These are phyloP conservation scores for Opeltia flavorubescens DNA, from an alignment of 495 filamentous ascomycete species.

Conservation along the genomic window DNA sequence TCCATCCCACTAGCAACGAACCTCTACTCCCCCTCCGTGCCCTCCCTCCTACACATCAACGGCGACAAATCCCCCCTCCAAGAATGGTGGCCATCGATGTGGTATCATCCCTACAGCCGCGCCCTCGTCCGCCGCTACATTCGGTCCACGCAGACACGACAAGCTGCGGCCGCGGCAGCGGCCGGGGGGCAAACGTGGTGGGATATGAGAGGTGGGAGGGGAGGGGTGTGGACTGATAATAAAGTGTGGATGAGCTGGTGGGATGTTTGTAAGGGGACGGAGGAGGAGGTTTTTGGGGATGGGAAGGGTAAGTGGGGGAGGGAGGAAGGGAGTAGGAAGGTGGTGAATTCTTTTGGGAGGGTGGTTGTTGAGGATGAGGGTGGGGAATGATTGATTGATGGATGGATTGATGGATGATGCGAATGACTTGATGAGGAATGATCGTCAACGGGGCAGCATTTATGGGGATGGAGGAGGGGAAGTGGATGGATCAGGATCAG, in stretches of 20 bases:
- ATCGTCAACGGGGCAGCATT: too few relatives aligned
- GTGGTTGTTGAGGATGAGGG: constrained; percentile 12
- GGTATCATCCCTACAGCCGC: constrained; percentile 39
- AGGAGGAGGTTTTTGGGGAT: constrained; percentile 32
- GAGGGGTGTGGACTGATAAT: constrained; percentile 46
- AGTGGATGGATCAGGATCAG: too few relatives aligned
- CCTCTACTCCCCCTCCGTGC: constrained; percentile 31
- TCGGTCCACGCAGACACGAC: constrained; percentile 26
- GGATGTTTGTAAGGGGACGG: constrained; percentile 38
- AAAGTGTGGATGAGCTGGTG: constrained; percentile 38
- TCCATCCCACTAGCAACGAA: constrained; percentile 41
- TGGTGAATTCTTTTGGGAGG: constrained; percentile 13
- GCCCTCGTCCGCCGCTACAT: constrained; percentile 37
- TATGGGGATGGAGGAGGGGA: too few relatives aligned
- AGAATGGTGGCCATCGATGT: constrained; percentile 40
- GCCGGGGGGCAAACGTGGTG: constrained; percentile 38
- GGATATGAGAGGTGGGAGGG: constrained; percentile 39
- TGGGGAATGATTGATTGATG: not conserved
- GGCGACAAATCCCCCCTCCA: constrained; percentile 28
- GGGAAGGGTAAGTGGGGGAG: constrained; percentile 12
- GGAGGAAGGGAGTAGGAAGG: constrained; percentile 10
- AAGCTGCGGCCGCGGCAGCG: constrained; percentile 29
- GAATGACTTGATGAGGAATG: too few relatives aligned
- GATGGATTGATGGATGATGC: too few relatives aligned
- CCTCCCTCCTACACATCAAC: constrained; percentile 37